Evolutionary conservation across 805 yeast genomes (phyloP).

Genomic region (Wickerhamomyces hampshirensis): DNA sequence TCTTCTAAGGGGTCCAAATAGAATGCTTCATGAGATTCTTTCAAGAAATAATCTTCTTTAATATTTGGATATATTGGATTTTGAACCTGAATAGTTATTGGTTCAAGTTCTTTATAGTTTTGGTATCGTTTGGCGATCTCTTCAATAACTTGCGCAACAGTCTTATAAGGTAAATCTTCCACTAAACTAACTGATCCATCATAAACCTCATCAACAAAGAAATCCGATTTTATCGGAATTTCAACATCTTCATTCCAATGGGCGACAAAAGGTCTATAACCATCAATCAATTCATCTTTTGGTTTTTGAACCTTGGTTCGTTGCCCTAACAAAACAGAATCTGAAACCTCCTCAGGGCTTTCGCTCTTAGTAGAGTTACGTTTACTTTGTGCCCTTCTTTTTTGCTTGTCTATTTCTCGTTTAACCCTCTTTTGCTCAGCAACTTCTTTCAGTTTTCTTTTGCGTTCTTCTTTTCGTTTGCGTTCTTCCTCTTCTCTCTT

Average conservation of each 20-base stretch:
- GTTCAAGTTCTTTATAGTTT: constrained; percentile 24
- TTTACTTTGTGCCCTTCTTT: neutral
- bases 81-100: constrained; percentile 18
- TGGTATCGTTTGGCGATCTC: constrained; percentile 22
- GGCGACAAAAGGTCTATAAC: constrained; percentile 21
- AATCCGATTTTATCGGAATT: constrained; percentile 16
- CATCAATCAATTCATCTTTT: constrained; percentile 15
- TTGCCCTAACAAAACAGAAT: constrained; percentile 2
- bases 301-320: constrained; percentile 1
- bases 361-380: neutral
- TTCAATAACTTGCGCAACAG: constrained; percentile 18
- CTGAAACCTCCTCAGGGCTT: constrained; percentile 1
- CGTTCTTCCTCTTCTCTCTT: constrained; percentile 3
- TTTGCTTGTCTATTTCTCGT: neutral
- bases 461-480: constrained; percentile 4
- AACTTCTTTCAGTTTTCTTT: constrained; percentile 1
- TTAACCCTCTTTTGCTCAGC: neutral
- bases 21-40: constrained; percentile 47
- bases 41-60: constrained; percentile 44
- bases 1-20: constrained; percentile 62
- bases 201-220: constrained; percentile 32
- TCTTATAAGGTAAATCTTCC: constrained; percentile 16
- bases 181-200: constrained; percentile 9
- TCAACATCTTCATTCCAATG: constrained; percentile 18
- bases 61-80: constrained; percentile 39